Percentiles rank a stretch among this genome's conserved stretches.
Evolutionary conservation across 1,139 yeast species (phyloP).

Genomic region (Debaryomycetaceae sp.): DNA sequence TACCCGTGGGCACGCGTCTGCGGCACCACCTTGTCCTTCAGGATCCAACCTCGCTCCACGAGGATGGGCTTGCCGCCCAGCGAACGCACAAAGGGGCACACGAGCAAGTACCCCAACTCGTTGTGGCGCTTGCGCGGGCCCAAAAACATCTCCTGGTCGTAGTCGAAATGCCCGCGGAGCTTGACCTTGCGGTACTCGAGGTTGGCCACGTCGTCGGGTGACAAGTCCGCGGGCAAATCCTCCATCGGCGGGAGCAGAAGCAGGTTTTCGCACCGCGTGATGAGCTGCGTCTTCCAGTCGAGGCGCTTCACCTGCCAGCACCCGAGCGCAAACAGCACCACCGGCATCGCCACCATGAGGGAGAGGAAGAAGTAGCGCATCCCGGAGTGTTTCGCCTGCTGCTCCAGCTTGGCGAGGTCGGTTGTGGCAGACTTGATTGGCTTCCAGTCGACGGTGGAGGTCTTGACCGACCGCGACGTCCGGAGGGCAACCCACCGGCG

Average conservation of each 20-base stretch:
- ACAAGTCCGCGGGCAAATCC: slow-evolving; percentile 58
- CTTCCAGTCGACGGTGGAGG: slow-evolving; percentile 81
- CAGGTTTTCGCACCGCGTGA: slow-evolving; percentile 78
- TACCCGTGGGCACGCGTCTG: slow-evolving; percentile 44
- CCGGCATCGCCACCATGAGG: slow-evolving; percentile 78
- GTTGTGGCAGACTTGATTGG: slow-evolving; percentile 59
- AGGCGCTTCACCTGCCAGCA: slow-evolving; percentile 90
- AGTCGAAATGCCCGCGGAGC: slow-evolving; percentile 73
- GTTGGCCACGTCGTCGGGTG: slow-evolving; percentile 53
- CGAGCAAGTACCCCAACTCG: slow-evolving; percentile 69
- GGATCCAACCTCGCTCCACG: slow-evolving; percentile 91
- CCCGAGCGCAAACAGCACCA: slow-evolving; percentile 79
- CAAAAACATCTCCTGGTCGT: slow-evolving; percentile 82
- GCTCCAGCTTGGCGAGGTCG: slow-evolving; percentile 37
- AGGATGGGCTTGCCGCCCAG: slow-evolving; percentile 70
- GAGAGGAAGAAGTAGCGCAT: slow-evolving; percentile 52
- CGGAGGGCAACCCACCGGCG: no score
- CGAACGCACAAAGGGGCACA: slow-evolving; percentile 76
- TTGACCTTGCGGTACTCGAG: slow-evolving; percentile 79
- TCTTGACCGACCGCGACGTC: slow-evolving; percentile 32
- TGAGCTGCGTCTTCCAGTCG: slow-evolving; percentile 83
- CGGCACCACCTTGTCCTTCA: slow-evolving; percentile 68
- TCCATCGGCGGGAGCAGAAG: slow-evolving; percentile 65
- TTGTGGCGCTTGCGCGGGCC: slow-evolving; percentile 76
- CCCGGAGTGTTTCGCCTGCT: slow-evolving; percentile 32